Base-by-base conservation (phyloP, 1,284 basidiomycete species). In the Melampsora larici-populina region DNA sequence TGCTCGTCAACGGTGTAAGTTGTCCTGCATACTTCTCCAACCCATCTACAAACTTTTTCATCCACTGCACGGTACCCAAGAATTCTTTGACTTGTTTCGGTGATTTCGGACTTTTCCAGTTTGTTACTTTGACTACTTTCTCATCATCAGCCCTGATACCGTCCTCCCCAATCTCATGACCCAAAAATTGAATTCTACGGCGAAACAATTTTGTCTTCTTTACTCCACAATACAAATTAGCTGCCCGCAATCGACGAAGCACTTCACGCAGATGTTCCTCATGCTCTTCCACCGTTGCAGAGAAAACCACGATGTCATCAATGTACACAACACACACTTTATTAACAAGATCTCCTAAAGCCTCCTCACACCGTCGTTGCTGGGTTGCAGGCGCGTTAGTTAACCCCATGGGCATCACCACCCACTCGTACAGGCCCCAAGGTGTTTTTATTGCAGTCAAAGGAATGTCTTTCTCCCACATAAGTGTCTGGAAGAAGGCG, bases 271-370 rank as follows among this genome's bases (percentile, higher is more conserved):
- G 9, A 36, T n/a, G n/a, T n/a, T n/a, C n/a, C 60, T 87, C 86
- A 43, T n/a, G n/a, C n/a, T n/a, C n/a, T n/a, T n/a, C n/a, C n/a
- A n/a, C n/a, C n/a, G n/a, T n/a, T n/a, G n/a, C n/a, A n/a, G n/a
- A n/a, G n/a, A n/a, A n/a, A n/a, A n/a, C n/a, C n/a, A 87, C 81
- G 63, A 87, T 86, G 71, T 87, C 83, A 78, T 87, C 86, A 0
- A 87, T 79, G 76, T 87, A 87, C 0, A 86, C 83, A 77, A 86
- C 82, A 79, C 84, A 85, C 67, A 85, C 82, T 0, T 81, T 81
- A 6, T 86, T 85, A 3, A 36, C 36, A 3, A 36, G 9, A 36
- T 36, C 36, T 36, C 36, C 36, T 9, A 36, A 36, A n/a, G n/a
- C n/a, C n/a, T n/a, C n/a, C n/a, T n/a, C n/a, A n/a, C n/a, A n/a